A percentile compares a stretch with the other conserved stretches of the same genome.
phyloP scores from a whole-genome alignment of 805 yeast genomes.

The Priceomyces fermenticarens region DNA sequence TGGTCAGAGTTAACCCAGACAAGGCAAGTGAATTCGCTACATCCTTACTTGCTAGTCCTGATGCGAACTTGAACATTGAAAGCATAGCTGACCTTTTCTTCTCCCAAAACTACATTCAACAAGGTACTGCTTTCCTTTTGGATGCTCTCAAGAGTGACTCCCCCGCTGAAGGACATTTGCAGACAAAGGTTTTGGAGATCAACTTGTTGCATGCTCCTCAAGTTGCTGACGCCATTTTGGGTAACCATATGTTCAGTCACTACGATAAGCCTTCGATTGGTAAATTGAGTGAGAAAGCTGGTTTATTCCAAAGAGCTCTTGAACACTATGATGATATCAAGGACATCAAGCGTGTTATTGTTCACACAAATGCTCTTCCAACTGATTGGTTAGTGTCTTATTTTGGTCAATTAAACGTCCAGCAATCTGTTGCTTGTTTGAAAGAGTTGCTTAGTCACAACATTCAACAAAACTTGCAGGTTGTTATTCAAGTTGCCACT shows the following conservation, averaged over 20 bases:
- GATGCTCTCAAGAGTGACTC: slow-evolving; percentile 93
- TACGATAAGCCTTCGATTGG: slow-evolving; percentile 94
- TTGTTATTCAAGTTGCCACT: slow-evolving; percentile 93
- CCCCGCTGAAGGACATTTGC: slow-evolving; percentile 94
- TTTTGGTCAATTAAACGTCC: slow-evolving; percentile 92
- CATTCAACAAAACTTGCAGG: slow-evolving; percentile 84
- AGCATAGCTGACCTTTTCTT: slow-evolving; percentile 89
- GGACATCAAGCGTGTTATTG: slow-evolving; percentile 93
- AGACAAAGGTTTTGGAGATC: slow-evolving; percentile 89
- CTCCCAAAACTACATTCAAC: slow-evolving; percentile 91
- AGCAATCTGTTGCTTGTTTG: slow-evolving; percentile 84
- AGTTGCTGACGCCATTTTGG: slow-evolving; percentile 98
- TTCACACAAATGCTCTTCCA: slow-evolving; percentile 80
- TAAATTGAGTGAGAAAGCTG: slow-evolving; percentile 91
- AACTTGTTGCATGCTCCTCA: slow-evolving; percentile 96
- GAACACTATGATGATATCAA: slow-evolving; percentile 93
- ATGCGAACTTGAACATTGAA: slow-evolving; percentile 69
- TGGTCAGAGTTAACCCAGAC: slow-evolving; percentile 93
- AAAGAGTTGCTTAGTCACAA: slow-evolving; percentile 78
- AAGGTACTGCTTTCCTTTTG: slow-evolving; percentile 94
- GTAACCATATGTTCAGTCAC: slow-evolving; percentile 92
- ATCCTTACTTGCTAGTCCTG: slow-evolving; percentile 64
- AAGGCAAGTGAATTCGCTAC: slow-evolving; percentile 97
- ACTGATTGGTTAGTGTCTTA: slow-evolving; percentile 90
- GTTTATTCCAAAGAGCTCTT: slow-evolving; percentile 89